These are phyloP conservation scores for Aspergillus chevalieri DNA, from an alignment of 2,329 filamentous ascomycete genomes.

Conservation along the genomic window DNA sequence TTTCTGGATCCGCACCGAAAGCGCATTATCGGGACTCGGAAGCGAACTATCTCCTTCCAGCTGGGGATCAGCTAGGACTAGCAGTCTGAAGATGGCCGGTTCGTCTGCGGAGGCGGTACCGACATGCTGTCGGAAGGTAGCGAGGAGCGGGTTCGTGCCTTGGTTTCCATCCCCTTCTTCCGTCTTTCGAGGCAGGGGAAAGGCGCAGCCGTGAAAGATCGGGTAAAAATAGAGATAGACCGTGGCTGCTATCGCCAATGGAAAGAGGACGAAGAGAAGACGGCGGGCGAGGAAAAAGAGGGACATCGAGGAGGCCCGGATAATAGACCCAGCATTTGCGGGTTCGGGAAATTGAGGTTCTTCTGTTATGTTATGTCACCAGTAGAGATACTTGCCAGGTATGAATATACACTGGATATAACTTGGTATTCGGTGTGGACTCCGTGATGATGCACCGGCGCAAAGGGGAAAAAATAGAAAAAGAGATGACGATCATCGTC, in stretches of 20 bases:
- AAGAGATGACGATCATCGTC: not conserved
- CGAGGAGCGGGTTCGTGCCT: conserved; percentile 20
- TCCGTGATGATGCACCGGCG: not conserved
- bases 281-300: conserved; percentile 42
- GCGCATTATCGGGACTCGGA: conserved; percentile 46
- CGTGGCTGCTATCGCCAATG: conserved; percentile 64
- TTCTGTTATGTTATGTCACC: not conserved
- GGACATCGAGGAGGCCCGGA: conserved; percentile 41
- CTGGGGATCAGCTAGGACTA: conserved; percentile 86
- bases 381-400: not conserved
- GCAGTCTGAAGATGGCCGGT: conserved; percentile 72
- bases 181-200: conserved; percentile 50
- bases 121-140: conserved; percentile 35
- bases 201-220: conserved; percentile 70
- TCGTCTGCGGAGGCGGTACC: conserved; percentile 9
- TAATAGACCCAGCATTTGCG: not conserved
- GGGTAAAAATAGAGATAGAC: conserved; percentile 86
- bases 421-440: not conserved
- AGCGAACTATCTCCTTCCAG: conserved; percentile 88
- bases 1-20: conserved; percentile 35
- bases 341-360: conserved; percentile 1
- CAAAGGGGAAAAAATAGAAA: conserved; percentile 3
- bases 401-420: not conserved
- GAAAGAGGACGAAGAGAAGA: conserved; percentile 49
- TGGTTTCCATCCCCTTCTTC: conserved; percentile 2